A percentile compares a stretch with the other conserved stretches of the same genome.
Conservation (phyloP, 495 filamentous ascomycete genomes). For the Penicillium desertorum region DNA sequence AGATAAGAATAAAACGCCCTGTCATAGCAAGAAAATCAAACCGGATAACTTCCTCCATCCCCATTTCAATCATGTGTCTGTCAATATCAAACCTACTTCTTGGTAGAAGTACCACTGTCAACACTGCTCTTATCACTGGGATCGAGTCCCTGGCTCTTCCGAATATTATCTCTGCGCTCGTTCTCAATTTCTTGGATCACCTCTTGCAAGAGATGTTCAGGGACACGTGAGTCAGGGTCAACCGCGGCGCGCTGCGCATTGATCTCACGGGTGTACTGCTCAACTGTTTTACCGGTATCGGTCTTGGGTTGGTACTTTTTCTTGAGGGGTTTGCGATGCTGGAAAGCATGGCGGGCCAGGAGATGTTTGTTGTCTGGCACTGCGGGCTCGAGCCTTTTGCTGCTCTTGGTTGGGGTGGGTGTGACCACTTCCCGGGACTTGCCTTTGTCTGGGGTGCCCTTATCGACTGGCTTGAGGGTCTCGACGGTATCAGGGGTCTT, state of each 20-base stretch:
- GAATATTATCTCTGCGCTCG: background rate
- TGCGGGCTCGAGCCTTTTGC: background rate
- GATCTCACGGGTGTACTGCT: constrained; percentile 8
- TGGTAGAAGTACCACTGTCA: background rate
- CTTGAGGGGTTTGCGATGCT: constrained; percentile 7
- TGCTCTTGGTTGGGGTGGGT: background rate
- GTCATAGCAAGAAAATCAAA: constrained; percentile 1
- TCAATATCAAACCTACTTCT: constrained; percentile 4
- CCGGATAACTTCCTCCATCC: background rate
- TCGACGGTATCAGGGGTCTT: background rate
- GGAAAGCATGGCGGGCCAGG: constrained; percentile 5
- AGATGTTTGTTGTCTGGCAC: constrained; percentile 20
- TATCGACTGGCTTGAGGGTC: background rate
- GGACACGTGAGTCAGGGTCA: constrained; percentile 2
- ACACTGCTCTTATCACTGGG: background rate
- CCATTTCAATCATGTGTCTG: background rate
- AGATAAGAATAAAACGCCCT: background rate
- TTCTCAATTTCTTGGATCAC: background rate
- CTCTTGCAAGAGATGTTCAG: background rate
- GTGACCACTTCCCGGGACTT: background rate
- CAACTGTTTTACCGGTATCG: constrained; percentile 6
- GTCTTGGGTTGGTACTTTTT: constrained; percentile 7
- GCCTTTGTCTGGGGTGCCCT: background rate
- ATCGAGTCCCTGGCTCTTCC: background rate
- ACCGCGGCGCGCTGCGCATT: background rate